Conservation (phyloP, 2,329 filamentous ascomycete species). For the Celoporthe dispersa region DNA sequence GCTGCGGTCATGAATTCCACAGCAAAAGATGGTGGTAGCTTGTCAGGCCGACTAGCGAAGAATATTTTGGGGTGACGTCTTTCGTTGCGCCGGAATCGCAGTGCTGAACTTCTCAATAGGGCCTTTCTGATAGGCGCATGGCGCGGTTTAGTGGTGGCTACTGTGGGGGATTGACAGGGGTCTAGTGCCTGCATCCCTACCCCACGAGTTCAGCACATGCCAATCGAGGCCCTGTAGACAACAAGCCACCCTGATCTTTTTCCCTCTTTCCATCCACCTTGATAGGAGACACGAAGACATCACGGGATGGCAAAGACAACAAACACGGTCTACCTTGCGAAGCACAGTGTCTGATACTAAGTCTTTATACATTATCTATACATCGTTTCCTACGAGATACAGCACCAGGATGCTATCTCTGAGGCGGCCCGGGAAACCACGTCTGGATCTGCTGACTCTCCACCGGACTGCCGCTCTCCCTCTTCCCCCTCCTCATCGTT, state of each 20-base stretch:
- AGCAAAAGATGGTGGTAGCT: neutral
- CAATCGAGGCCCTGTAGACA: neutral
- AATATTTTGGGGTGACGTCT: conserved; percentile 14
- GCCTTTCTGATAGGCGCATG: conserved; percentile 5
- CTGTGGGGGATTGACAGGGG: neutral
- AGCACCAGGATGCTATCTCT: neutral
- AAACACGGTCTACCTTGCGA: neutral
- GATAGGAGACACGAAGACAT: neutral
- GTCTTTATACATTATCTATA: conserved; percentile 5
- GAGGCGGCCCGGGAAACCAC: conserved; percentile 46
- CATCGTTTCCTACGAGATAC: neutral
- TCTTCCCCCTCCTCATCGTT: conserved; percentile 21
- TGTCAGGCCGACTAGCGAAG: neutral
- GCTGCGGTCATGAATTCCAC: neutral
- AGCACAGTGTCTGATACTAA: conserved; percentile 1
- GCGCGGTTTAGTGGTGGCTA: neutral
- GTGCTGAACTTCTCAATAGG: conserved; percentile 10
- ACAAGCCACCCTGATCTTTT: neutral
- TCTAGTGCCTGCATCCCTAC: too few species aligned
- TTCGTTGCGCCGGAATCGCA: conserved; percentile 8
- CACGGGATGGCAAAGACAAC: neutral
- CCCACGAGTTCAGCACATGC: neutral
- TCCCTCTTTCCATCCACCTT: neutral
- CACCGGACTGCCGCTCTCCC: conserved; percentile 39
- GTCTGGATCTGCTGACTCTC: conserved; percentile 44